These are phyloP conservation scores for Pythium phragmitis DNA, from an alignment of 352 stramenopile genomes.

Conservation along the genomic window DNA sequence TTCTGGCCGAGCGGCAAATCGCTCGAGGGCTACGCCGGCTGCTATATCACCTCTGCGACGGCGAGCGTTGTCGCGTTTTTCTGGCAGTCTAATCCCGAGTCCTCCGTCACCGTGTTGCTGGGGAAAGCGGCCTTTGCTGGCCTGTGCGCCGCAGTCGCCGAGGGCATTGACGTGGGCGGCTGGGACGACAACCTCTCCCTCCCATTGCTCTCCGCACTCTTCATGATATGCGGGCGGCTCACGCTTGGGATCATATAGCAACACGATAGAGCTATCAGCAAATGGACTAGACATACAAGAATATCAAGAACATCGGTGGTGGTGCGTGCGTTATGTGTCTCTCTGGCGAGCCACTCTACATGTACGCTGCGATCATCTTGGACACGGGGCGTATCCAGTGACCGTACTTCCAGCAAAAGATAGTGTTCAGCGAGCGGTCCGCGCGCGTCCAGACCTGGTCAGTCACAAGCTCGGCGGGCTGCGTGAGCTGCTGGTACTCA, in stretches of 20 bases:
- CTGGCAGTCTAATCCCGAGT: not conserved
- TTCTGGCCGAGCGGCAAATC: conserved; percentile 37
- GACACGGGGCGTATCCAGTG: conserved; percentile 75
- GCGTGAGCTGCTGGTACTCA: conserved; percentile 52
- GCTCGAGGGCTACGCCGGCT: conserved; percentile 46
- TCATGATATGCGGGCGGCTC: conserved; percentile 25
- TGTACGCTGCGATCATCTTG: conserved; percentile 62
- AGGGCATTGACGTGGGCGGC: conserved; percentile 40
- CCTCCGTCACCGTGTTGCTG: not conserved
- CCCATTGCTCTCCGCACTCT: conserved; percentile 39
- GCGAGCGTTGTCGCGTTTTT: conserved; percentile 22
- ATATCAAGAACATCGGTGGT: not conserved
- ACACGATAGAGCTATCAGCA: not conserved
- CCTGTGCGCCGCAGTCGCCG: conserved; percentile 36
- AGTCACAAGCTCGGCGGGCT: conserved; percentile 53
- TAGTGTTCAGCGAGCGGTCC: conserved; percentile 49
- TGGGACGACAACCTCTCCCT: conserved; percentile 67
- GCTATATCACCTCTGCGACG: conserved; percentile 28
- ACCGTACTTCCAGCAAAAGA: conserved; percentile 74
- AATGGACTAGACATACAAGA: not conserved
- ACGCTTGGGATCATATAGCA: conserved; percentile 8
- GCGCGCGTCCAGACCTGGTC: conserved; percentile 60
- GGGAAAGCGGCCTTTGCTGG: conserved; percentile 28
- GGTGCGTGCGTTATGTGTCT: not conserved
- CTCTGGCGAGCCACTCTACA: conserved; percentile 32